A percentile compares a stretch with the other conserved stretches of the same genome.
Conservation (phyloP, 345 rosid species). For the Linum tenue region DNA sequence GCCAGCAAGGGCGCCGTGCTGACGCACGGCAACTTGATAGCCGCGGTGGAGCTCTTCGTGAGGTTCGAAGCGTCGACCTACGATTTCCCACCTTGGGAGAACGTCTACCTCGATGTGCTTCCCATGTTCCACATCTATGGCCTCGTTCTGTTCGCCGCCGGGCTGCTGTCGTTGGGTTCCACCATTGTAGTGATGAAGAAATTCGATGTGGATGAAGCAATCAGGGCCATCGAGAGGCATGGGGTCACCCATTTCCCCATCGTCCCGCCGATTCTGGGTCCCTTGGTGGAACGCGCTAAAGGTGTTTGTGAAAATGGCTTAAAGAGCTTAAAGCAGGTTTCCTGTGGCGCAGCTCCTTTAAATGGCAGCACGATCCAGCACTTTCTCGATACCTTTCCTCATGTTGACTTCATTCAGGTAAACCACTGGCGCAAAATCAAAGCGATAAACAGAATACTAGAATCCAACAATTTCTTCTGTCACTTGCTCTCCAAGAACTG, state of each 20-base stretch:
- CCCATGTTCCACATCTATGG: slow-evolving; percentile 88
- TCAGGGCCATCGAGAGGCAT: slow-evolving; percentile 38
- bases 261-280: slow-evolving; percentile 64
- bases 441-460: too few species aligned
- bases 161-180: slow-evolving; percentile 57
- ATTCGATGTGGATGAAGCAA: slow-evolving; percentile 39
- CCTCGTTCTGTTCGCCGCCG: slow-evolving; percentile 48
- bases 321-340: slow-evolving; percentile 70
- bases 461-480: not conserved
- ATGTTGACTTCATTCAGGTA: slow-evolving; percentile 83
- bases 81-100: slow-evolving; percentile 30
- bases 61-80: slow-evolving; percentile 73
- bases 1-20: slow-evolving; percentile 67
- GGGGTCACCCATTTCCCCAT: slow-evolving; percentile 63
- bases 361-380: slow-evolving; percentile 41
- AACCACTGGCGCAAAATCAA: too few species aligned
- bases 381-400: slow-evolving; percentile 41
- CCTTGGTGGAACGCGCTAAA: slow-evolving; percentile 36
- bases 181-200: slow-evolving; percentile 62
- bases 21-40: slow-evolving; percentile 62
- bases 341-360: slow-evolving; percentile 74
- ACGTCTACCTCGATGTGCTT: slow-evolving; percentile 53
- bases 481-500: too few species aligned
- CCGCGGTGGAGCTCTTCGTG: slow-evolving; percentile 62
- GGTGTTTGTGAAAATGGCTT: slow-evolving; percentile 29